Percentiles rank a stretch among this genome's conserved stretches.
Evolutionary conservation across 495 filamentous ascomycete genomes (phyloP).

Genomic region (Neurospora sp.): DNA sequence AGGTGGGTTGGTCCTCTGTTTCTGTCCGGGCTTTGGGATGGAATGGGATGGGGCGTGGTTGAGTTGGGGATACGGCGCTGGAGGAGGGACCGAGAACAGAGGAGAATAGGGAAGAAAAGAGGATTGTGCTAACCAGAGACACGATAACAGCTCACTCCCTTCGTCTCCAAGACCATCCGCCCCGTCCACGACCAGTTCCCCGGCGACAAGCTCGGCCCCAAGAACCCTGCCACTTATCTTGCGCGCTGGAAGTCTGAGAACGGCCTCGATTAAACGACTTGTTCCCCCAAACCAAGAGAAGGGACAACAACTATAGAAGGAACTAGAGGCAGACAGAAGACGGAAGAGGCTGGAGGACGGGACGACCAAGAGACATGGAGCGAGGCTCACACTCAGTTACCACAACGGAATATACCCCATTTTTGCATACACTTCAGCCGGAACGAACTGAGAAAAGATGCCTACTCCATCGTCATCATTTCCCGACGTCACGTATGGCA

Average conservation of each 20-base stretch:
- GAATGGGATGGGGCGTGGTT: background rate
- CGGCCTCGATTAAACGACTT: slow-evolving; percentile 42
- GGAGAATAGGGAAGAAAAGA: background rate
- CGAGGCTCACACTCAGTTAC: background rate
- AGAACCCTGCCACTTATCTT: slow-evolving; percentile 51
- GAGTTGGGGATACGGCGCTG: background rate
- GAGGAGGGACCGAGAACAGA: background rate
- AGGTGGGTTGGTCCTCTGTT: slow-evolving; percentile 40
- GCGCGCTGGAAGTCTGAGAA: slow-evolving; percentile 61
- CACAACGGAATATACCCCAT: background rate
- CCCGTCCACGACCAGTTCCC: slow-evolving; percentile 38
- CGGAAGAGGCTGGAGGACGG: background rate
- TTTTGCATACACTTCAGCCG: background rate
- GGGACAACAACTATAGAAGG: background rate
- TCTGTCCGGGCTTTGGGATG: background rate
- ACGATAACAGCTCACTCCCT: slow-evolving; percentile 64
- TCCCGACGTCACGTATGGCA: too few relatives aligned
- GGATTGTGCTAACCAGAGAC: slow-evolving; percentile 3
- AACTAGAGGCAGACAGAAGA: background rate
- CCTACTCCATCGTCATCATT: too few relatives aligned
- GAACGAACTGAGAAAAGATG: too few relatives aligned
- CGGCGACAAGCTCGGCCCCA: slow-evolving; percentile 34
- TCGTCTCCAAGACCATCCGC: slow-evolving; percentile 58
- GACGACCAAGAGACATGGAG: background rate
- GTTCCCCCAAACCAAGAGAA: background rate